Evolutionary conservation across 129 eudicot genomes (phyloP), one percentile per base, ranked within the genome.

Genomic region (Tagetes patula): DNA sequence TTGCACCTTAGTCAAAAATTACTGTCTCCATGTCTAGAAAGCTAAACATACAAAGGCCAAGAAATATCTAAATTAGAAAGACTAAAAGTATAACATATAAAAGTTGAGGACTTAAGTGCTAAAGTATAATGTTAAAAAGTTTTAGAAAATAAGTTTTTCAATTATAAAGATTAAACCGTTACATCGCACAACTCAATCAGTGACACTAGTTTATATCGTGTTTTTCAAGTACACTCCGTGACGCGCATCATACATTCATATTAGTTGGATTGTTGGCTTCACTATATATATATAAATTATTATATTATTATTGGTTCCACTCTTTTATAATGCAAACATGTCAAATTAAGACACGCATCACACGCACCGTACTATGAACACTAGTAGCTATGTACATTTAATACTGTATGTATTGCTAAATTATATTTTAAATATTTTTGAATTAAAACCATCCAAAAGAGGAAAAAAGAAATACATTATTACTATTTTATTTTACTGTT

Each of bases 401-500:
- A 10, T 58, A 32, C 9, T 59, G 3, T 14, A 11, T 53, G 13
- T 12, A 50, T 50, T 12, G 5, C 1, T n/a, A 56, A 30, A 56
- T 7, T 48, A 48, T 1, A 1, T 30, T 56, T 8, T 30, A 8
- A 56, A 56, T 56, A 20, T 20, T 20, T 38, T 56, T 31, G 65
- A 59, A 32, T 33, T 10, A 59, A 59, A 59, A 59, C 65, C 39
- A 10, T 11, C 65, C 5, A 32, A 32, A 5, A 43, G 0, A 5
- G 0, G 9, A 6, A 43, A 43, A 8, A 43, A 6, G 48, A 43
- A 43, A 54, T 27, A 54, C 33, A 10, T 54, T 5, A 54, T 4
- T 4, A 27, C 14, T 30, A 38, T 43, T 5, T 2, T n/a, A 52
- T 48, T 61, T 67, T 61, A 74, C 80, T 80, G 56, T 80, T 60